Percentiles rank a stretch among this genome's conserved stretches.
Conservation (phyloP, 73 alveolate genomes). For the Halteria grandinella region DNA sequence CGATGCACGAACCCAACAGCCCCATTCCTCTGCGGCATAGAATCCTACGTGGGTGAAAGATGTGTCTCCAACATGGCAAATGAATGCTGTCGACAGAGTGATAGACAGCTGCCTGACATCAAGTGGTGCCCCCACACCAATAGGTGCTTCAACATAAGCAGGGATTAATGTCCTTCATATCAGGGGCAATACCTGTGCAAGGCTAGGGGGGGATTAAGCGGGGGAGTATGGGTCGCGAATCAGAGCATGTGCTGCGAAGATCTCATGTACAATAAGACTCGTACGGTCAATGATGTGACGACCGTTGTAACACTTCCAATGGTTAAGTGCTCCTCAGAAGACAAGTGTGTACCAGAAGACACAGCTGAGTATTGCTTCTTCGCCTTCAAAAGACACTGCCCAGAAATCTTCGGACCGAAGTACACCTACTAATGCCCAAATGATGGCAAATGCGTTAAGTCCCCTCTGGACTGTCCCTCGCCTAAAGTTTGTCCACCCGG, state of each 20-base stretch:
- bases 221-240: slow-evolving; percentile 28
- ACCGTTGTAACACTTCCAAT: slow-evolving; percentile 5
- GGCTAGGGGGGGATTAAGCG: neutral
- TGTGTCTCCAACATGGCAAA: slow-evolving; percentile 36
- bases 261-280: neutral
- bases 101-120: slow-evolving; percentile 3
- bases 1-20: neutral
- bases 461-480: slow-evolving; percentile 19
- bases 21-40: neutral
- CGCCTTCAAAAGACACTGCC: slow-evolving; percentile 31
- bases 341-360: slow-evolving; percentile 42
- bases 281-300: neutral
- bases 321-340: slow-evolving; percentile 20
- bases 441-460: slow-evolving; percentile 49
- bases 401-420: slow-evolving; percentile 17
- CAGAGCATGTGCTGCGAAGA: slow-evolving; percentile 40
- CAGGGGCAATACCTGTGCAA: slow-evolving; percentile 12
- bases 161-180: neutral
- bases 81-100: slow-evolving; percentile 40
- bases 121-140: slow-evolving; percentile 37
- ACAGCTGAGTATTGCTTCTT: slow-evolving; percentile 29
- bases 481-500: slow-evolving; percentile 58
- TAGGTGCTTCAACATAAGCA: slow-evolving; percentile 7
- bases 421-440: slow-evolving; percentile 30
- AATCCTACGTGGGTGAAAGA: slow-evolving; percentile 9